Percentiles rank a stretch among this genome's conserved stretches.
Evolutionary conservation across 1,284 basidiomycete species (phyloP).

Genomic region (Rhizoctonia solani): DNA sequence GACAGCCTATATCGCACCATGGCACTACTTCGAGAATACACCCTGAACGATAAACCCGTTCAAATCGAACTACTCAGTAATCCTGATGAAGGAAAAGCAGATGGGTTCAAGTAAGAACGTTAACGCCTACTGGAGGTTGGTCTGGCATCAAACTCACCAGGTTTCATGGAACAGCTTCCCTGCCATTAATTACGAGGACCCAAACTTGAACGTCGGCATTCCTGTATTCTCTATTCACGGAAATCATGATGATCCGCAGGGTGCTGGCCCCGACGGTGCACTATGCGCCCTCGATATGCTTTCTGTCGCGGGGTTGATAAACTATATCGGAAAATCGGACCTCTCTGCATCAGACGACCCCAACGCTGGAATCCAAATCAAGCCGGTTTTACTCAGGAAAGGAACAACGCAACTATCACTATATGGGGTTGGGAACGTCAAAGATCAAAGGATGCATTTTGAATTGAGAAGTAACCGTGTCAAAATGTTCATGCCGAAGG

Average conservation of each 20-base stretch:
- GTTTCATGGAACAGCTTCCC: too few relatives aligned
- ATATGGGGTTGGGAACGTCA: constrained; percentile 96
- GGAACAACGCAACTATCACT: constrained; percentile 84
- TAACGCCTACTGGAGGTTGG: background rate
- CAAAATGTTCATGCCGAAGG: constrained; percentile 91
- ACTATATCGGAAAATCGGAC: constrained; percentile 92
- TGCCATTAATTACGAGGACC: constrained; percentile 96
- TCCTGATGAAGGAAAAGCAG: constrained; percentile 84
- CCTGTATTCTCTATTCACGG: constrained; percentile 99
- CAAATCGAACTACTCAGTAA: constrained; percentile 90
- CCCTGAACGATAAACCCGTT: constrained; percentile 85
- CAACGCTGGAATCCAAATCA: constrained; percentile 80
- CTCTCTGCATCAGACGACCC: constrained; percentile 65
- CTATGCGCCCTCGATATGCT: constrained; percentile 94
- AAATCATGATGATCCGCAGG: constrained; percentile 99
- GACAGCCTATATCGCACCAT: constrained; percentile 88
- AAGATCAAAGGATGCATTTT: constrained; percentile 94
- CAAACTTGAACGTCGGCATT: constrained; percentile 91
- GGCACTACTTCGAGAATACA: constrained; percentile 88
- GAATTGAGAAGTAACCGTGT: constrained; percentile 93
- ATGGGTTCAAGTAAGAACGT: constrained; percentile 75
- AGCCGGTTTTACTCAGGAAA: constrained; percentile 88
- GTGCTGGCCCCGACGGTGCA: constrained; percentile 90
- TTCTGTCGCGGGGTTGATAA: constrained; percentile 90
- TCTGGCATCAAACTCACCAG: too few relatives aligned